Base-by-base conservation (phyloP, 352 stramenopile genomes). In the Plasmopara viticola region DNA sequence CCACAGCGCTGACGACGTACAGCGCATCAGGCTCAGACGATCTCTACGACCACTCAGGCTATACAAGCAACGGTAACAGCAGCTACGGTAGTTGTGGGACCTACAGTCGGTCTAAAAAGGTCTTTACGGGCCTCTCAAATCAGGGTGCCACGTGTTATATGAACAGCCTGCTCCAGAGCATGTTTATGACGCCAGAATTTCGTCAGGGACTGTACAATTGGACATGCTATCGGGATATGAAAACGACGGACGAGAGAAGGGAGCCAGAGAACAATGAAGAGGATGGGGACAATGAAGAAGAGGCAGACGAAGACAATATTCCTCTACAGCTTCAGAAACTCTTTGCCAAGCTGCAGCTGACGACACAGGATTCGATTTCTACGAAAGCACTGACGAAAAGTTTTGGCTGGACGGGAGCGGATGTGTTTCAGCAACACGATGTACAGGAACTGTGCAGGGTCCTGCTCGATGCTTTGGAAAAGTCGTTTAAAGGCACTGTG, bases 61-160 rank as follows among this genome's bases (percentile, higher is more conserved):
- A 64, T 49, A 64, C 56, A 0, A 69, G 60, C 42, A 69, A 67
- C 18, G 56, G 49, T 9, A 44, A 61, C 13, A 72, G 64, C 47
- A 67, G 47, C 39, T 69, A 72, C 39, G 54, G 52, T 29, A 72
- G 60, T 38, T 54, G 40, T 13, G 42, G 51, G 4, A 56, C 48
- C 33, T 67, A 56, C 41, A 56, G 29, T 5, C 15, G 53, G 30
- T 39, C 51, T 4, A 38, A 49, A 18, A 88, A 82, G 44, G 53
- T 51, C 30, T 93, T 84, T 62, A 88, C 78, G 35, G 87, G 87
- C 0, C 65, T 96, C 2, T 90, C 74, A 15, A 96, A 96, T 59
- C 87, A 96, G 51, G 89, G 86, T 17, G 87, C 86, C 12, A 97
- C 87, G n/a, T 97, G 89, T 66, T 97, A 97, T 70, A 95, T 97